A percentile compares a stretch with the other conserved stretches of the same genome.
Conservation (phyloP, 495 filamentous ascomycete genomes). For the Penicillium mononematosum region DNA sequence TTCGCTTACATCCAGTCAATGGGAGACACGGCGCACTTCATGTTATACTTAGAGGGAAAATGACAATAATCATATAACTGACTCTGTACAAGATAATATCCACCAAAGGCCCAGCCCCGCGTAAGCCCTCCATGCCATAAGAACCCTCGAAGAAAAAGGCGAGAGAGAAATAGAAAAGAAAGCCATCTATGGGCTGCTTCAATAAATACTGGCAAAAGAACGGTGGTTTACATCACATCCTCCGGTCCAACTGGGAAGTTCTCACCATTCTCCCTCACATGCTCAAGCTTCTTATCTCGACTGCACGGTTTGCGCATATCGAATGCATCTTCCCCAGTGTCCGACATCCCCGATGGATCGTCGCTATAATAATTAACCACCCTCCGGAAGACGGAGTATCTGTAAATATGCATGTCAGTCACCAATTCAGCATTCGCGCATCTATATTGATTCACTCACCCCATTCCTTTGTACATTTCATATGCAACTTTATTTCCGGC, state of each 20-base stretch:
- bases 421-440: not conserved
- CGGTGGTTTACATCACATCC: slow-evolving; percentile 53
- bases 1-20: not conserved
- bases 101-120: not conserved
- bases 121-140: not conserved
- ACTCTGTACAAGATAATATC: not conserved
- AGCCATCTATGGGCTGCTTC: not conserved
- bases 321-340: slow-evolving; percentile 77
- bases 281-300: slow-evolving; percentile 73
- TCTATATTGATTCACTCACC: slow-evolving; percentile 50
- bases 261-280: slow-evolving; percentile 81
- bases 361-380: slow-evolving; percentile 92
- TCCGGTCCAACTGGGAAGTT: slow-evolving; percentile 74
- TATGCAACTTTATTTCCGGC: slow-evolving; percentile 85
- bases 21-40: slow-evolving; percentile 3
- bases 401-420: slow-evolving; percentile 22
- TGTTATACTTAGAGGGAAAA: not conserved
- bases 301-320: slow-evolving; percentile 94
- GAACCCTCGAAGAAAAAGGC: not conserved
- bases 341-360: slow-evolving; percentile 58
- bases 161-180: not conserved
- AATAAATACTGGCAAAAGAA: not conserved
- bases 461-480: slow-evolving; percentile 84
- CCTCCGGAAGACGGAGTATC: slow-evolving; percentile 76
- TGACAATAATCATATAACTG: not conserved